Evolutionary conservation across 1,139 yeast genomes (phyloP), one percentile per base, ranked within the genome.

Genomic region (Blastobotrys persicus): DNA sequence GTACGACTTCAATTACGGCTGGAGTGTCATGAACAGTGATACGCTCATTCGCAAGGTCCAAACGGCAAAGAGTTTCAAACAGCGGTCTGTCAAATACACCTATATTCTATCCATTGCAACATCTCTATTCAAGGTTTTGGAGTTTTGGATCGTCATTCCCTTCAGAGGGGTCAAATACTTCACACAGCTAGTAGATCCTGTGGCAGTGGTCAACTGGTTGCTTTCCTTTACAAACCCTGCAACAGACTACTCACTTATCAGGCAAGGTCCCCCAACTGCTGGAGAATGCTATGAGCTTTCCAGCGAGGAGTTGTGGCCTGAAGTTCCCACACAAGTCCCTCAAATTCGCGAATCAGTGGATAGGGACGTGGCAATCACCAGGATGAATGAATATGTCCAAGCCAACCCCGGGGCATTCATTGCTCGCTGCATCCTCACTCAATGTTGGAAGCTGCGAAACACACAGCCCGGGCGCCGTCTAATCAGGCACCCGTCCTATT

Each of bases 381-480:
- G 19, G 7, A 26, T 42, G 45, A 23, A 31, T 14, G 17, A 31
- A 23, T 40, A 13, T 13, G 46, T 33, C 31, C 16, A 26, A 26
- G 37, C 37, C 18, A 18, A 43, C 4, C 46, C 46, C 2, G 46
- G 46, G 7, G 46, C 46, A 12, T 31, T 43, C 19, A 34, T 43
- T 18, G 46, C 46, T 19, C 46, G 40, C 12, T 43, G 46, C 23
- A 23, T 43, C 19, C 19, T 43, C 9, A 32, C 40, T 3, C 34
- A 38, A 5, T 35, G 28, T 12, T 43, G 46, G 46, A 13, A 23
- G 12, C 13, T n/a, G 7, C 4, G 11, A 23, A 13, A 16, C 35
- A 5, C 16, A 6, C 37, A 33, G 12, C 28, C 28, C 5, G 9
- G 28, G 9, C 5, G 9, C 5, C 41, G 41, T 28, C 28, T 4